Evolutionary conservation across 306 rosid genomes (phyloP).

Genomic region (Morella rubra): DNA sequence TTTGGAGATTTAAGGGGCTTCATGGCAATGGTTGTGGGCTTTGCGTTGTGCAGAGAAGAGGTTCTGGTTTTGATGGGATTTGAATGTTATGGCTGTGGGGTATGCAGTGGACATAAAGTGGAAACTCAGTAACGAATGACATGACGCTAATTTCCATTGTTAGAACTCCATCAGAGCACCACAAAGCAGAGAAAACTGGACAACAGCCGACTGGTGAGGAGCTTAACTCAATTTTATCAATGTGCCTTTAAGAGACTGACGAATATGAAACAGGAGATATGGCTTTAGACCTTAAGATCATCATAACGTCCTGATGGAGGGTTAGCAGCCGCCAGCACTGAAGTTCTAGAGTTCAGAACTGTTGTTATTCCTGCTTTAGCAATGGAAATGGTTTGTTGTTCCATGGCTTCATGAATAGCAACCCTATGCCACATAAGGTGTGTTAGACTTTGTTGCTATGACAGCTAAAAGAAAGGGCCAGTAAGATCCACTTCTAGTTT

Average conservation of each 20-base stretch:
- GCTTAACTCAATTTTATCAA: neutral
- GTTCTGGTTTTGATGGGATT: neutral
- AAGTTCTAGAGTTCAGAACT: constrained; percentile 95
- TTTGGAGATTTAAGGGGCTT: too few species aligned
- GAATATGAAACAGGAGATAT: neutral
- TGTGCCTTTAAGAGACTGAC: constrained; percentile 14
- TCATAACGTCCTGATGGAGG: constrained; percentile 99
- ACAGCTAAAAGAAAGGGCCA: constrained; percentile 8
- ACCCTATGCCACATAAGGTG: constrained; percentile 50
- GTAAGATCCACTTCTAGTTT: constrained; percentile 19
- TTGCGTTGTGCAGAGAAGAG: neutral
- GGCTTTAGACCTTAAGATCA: constrained; percentile 76
- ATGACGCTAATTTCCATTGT: neutral
- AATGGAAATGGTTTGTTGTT: constrained; percentile 96
- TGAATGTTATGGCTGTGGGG: neutral
- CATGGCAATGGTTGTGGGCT: neutral
- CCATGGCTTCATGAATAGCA: constrained; percentile 99
- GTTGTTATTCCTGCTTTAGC: constrained; percentile 99
- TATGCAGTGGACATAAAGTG: neutral
- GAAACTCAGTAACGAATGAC: neutral
- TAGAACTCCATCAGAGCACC: neutral
- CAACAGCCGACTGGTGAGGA: neutral
- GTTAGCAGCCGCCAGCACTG: constrained; percentile 99
- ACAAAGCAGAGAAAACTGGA: neutral
- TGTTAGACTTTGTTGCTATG: constrained; percentile 5